Percentiles rank a stretch among this genome's conserved stretches.
Conservation (phyloP, 2,329 filamentous ascomycete species). For the Phialophora macrospora region DNA sequence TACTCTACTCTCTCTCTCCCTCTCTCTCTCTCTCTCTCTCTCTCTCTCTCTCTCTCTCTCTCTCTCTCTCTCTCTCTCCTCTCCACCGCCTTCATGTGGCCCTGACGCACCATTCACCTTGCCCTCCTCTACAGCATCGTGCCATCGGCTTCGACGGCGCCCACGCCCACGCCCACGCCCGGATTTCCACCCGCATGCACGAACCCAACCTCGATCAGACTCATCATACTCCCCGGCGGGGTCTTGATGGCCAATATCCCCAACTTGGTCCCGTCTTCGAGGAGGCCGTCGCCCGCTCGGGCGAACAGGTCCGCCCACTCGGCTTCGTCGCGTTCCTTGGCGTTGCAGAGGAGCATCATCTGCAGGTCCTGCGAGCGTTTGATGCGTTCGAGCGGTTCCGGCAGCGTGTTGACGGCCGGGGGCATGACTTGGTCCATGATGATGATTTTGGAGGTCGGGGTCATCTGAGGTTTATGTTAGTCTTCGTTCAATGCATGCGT, state of each 20-base stretch:
- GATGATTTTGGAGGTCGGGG: constrained; percentile 30
- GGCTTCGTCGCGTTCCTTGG: constrained; percentile 49
- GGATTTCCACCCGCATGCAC: neutral
- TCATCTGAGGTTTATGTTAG: constrained; percentile 22
- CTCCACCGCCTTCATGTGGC: too few relatives aligned
- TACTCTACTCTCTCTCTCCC: too few relatives aligned
- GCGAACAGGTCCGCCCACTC: constrained; percentile 31
- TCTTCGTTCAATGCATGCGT: too few relatives aligned
- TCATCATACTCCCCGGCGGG: constrained; percentile 33
- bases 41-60: too few relatives aligned
- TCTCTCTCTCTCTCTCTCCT: too few relatives aligned
- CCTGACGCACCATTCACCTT: too few relatives aligned
- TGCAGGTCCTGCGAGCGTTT: constrained; percentile 49
- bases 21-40: too few relatives aligned
- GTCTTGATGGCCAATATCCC: constrained; percentile 27
- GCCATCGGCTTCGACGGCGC: neutral
- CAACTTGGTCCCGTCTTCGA: constrained; percentile 16
- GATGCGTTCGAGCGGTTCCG: constrained; percentile 28
- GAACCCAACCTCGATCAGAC: constrained; percentile 34
- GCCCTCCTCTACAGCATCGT: neutral
- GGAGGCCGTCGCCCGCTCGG: constrained; percentile 20
- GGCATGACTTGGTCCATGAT: constrained; percentile 33
- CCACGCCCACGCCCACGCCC: neutral
- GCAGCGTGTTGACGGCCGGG: constrained; percentile 18
- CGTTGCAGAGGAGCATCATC: constrained; percentile 58